A percentile compares a stretch with the other conserved stretches of the same genome.
Conservation (phyloP, 768 basidiomycete species). For the Hirschioporus abietinus region DNA sequence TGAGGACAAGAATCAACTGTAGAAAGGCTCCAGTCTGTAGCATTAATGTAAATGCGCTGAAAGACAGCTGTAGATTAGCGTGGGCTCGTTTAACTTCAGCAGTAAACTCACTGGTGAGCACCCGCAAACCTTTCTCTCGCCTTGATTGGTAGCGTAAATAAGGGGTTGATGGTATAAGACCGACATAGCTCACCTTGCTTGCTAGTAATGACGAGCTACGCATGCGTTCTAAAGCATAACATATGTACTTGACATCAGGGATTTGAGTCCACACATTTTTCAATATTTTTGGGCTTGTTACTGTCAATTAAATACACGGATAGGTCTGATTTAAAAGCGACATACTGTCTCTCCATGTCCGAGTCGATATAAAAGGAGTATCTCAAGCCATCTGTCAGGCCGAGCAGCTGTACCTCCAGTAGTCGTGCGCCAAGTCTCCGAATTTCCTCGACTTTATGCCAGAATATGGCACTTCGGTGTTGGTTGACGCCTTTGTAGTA, state of each 20-base stretch:
- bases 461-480: constrained; percentile 63
- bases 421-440: constrained; percentile 45
- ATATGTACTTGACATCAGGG: constrained; percentile 37
- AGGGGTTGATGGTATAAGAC: background rate
- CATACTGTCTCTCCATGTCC: constrained; percentile 31
- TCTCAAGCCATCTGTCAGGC: constrained; percentile 35
- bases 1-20: constrained; percentile 56
- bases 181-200: constrained; percentile 34
- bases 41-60: constrained; percentile 54
- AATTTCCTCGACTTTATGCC: constrained; percentile 59
- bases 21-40: constrained; percentile 74
- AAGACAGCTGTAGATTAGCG: background rate
- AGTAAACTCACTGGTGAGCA: no score
- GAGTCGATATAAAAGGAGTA: constrained; percentile 46
- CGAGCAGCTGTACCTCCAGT: constrained; percentile 25
- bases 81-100: no score
- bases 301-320: background rate
- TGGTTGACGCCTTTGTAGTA: constrained; percentile 83
- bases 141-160: no score
- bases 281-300: constrained; percentile 40
- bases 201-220: constrained; percentile 33
- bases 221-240: constrained; percentile 31
- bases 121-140: no score
- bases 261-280: constrained; percentile 63
- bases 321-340: background rate